Evolutionary conservation across 2,329 filamentous ascomycete genomes (phyloP), one percentile per base, ranked within the genome.

Genomic region (Magnaporthales sp.): DNA sequence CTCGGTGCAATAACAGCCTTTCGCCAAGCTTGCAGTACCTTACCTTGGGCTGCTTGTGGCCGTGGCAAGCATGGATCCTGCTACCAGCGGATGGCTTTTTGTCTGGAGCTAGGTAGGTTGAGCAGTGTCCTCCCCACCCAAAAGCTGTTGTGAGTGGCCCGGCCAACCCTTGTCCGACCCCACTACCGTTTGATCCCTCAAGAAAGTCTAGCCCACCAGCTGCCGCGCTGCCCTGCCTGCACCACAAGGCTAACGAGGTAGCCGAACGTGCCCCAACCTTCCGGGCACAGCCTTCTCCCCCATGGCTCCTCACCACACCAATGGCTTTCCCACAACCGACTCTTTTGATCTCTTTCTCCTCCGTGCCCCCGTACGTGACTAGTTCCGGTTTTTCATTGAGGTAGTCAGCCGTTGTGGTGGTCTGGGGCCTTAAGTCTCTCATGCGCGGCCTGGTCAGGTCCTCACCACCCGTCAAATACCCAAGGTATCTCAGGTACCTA

Each of bases 211-310:
- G 54, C 54, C 54, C 54, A 26, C 54, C 54, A 58, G 54, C 54
- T 58, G 54, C 54, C 54, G 54, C 54, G 54, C 54, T 58, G 54
- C 54, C 54, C 54, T 58, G 54, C 54, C 38, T 58, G 54, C 54
- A 58, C 54, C 54, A 58, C 54, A 58, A 58, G 54, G 54, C 54
- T 58, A 58, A 58, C 22, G 24, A 58, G 24, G 22, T 58, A 58
- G 54, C 54, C 54, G 54, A 58, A 58, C 54, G 32, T 38, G 13
- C 54, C 54, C 54, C 54, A 58, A 58, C 54, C 54, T 58, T 58
- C 54, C 54, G 54, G 54, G 24, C 54, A 58, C 54, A 58, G 54
- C 54, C 54, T 58, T 58, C 54, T 58, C 54, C 54, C 22, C 54
- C 26, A 58, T 58, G 54, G 54, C 54, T 58, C 22, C 54, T 58